Conservation (phyloP, 148 eudicot species). For the Chenopodium formosanum region DNA sequence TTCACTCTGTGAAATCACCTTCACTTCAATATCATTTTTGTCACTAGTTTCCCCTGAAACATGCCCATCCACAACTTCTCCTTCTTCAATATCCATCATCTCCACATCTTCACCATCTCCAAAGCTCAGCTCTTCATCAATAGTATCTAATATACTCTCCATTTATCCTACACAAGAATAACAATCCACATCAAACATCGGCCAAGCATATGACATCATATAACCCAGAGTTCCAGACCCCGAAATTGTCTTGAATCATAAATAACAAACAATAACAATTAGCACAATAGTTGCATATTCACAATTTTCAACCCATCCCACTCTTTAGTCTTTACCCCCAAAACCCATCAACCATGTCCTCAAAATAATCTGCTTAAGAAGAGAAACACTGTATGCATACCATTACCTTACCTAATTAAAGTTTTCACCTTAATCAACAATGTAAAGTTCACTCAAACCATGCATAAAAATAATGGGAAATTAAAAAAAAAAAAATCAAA, state of each 20-base stretch:
- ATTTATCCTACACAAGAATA: neutral
- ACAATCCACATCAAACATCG: neutral
- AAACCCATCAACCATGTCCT: no score
- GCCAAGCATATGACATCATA: neutral
- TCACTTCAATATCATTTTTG: neutral
- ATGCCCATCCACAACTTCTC: slow-evolving; percentile 18
- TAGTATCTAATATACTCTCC: slow-evolving; percentile 51
- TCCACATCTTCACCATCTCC: slow-evolving; percentile 63
- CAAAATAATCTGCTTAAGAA: no score
- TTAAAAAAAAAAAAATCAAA: no score
- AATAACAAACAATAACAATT: no score
- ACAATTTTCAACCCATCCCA: no score
- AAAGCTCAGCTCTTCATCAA: slow-evolving; percentile 48
- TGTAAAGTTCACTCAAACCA: no score
- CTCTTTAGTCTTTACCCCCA: no score
- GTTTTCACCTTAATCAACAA: no score
- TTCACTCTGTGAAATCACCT: neutral
- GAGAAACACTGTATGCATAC: no score
- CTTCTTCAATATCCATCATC: slow-evolving; percentile 86
- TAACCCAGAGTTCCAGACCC: neutral
- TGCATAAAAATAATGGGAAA: no score
- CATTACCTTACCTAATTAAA: no score
- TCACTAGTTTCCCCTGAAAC: neutral
- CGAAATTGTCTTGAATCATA: neutral
- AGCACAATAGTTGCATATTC: no score